Evolutionary conservation across 345 rosid genomes (phyloP).

Genomic region (Citrus inodora): DNA sequence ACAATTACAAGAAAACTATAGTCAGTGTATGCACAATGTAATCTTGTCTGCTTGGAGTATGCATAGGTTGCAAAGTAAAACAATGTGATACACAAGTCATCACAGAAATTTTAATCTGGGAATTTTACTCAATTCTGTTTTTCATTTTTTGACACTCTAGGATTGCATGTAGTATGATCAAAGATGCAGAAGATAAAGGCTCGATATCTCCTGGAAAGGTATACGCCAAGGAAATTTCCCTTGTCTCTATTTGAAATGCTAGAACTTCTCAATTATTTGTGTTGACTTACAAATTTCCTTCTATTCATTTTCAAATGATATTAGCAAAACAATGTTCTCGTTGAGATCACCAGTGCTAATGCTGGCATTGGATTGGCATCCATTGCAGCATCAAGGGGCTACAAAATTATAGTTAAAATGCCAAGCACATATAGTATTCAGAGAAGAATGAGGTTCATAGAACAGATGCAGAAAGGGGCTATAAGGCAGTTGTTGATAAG

Average conservation of each 20-base stretch:
- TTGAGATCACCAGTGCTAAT: constrained; percentile 65
- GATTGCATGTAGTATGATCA: constrained; percentile 55
- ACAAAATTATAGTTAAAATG: constrained; percentile 59
- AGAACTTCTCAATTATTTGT: background rate
- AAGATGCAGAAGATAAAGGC: constrained; percentile 68
- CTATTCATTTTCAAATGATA: background rate
- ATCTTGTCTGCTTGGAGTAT: background rate
- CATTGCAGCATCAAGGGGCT: constrained; percentile 61
- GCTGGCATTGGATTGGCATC: constrained; percentile 74
- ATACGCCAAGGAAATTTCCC: background rate
- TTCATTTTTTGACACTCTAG: constrained; percentile 10
- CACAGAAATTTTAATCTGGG: too few species aligned
- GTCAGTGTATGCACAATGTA: background rate
- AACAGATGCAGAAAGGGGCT: constrained; percentile 44
- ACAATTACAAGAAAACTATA: background rate
- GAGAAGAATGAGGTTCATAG: constrained; percentile 55
- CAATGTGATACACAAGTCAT: too few species aligned
- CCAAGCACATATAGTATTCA: constrained; percentile 54
- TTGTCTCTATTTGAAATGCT: background rate
- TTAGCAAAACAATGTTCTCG: constrained; percentile 35
- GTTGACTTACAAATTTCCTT: background rate
- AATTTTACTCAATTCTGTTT: too few species aligned
- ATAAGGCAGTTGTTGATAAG: constrained; percentile 37
- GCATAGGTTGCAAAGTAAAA: too few species aligned
- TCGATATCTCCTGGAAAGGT: constrained; percentile 58